phyloP scores from a whole-genome alignment of 192 early-diverging fungal species.

The Entrophospora sp. region DNA sequence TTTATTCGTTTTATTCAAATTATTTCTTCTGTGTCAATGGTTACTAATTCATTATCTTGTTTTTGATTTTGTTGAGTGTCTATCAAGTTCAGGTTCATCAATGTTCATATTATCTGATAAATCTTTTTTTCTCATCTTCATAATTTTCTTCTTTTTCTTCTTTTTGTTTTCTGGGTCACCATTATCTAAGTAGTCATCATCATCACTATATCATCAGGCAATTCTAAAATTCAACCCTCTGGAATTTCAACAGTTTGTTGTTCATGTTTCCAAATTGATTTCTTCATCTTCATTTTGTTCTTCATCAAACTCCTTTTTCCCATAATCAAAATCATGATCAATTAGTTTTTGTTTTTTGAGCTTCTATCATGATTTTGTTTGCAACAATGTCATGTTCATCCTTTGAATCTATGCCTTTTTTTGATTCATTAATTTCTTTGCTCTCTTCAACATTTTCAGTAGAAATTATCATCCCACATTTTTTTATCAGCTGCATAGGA shows the following conservation, averaged over 20 bases:
- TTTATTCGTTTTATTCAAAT: no score
- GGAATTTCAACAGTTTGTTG: slow-evolving; percentile 48
- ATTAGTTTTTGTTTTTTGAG: slow-evolving; percentile 35
- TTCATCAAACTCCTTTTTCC: slow-evolving; percentile 30
- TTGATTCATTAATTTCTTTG: slow-evolving; percentile 61
- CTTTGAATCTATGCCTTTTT: slow-evolving; percentile 36
- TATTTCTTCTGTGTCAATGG: slow-evolving; percentile 22
- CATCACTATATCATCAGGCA: slow-evolving; percentile 68
- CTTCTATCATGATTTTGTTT: slow-evolving; percentile 41
- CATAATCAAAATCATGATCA: slow-evolving; percentile 31
- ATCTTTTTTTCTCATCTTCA: slow-evolving; percentile 34
- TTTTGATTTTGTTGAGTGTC: slow-evolving; percentile 25
- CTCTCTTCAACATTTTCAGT: slow-evolving; percentile 48
- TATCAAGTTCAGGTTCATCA: slow-evolving; percentile 29
- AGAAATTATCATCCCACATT: slow-evolving; percentile 89
- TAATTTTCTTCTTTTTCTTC: slow-evolving; percentile 35
- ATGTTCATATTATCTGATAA: slow-evolving; percentile 34
- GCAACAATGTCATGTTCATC: slow-evolving; percentile 57
- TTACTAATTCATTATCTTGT: slow-evolving; percentile 29
- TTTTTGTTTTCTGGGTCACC: slow-evolving; percentile 37
- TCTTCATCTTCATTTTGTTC: slow-evolving; percentile 40
- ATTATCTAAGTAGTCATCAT: slow-evolving; percentile 44
- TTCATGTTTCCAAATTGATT: slow-evolving; percentile 35
- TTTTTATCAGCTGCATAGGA: slow-evolving; percentile 89
- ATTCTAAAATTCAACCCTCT: slow-evolving; percentile 64